Evolutionary conservation across 2,329 filamentous ascomycete species (phyloP), one percentile per base, ranked within the genome.

Genomic region (Dactylella cylindrospora): DNA sequence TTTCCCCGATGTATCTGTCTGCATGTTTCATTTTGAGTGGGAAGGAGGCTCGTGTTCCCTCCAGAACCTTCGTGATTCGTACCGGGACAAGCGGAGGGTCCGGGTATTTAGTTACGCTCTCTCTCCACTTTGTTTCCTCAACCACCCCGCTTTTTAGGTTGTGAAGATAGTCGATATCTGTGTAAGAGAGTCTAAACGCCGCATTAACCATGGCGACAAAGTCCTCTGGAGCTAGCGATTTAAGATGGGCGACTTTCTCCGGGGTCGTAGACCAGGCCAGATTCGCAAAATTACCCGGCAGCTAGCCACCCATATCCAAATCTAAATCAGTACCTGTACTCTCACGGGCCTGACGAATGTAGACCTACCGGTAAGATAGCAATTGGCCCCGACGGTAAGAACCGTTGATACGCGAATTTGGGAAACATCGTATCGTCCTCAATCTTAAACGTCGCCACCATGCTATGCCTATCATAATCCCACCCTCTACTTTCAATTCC

Each of bases 191-290:
- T 9, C 90, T 83, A 76, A 98, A 96, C 0, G 89, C 93, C 0
- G 91, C 90, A 71, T 98, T 97, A 67, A 98, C 87, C 79, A 91
- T 85, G 25, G 89, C 84, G 12, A 84, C 75, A 70, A 98, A 94
- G 70, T 95, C 86, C 41, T 77, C 76, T 0, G 83, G 73, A 0
- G 83, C 76, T 3, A 98, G 78, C 29, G 80, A 80, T 76, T 95
- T 96, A 32, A 98, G 78, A 50, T 85, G 78, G 0, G 86, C 79
- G 0, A 91, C 93, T 61, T 88, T 84, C 50, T 83, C 78, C 0
- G 90, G 85, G 0, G 88, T 93, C 1, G 90, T 97, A 4, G 90
- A 94, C 93, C 93, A 98, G 13, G 98, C 93, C 3, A 98, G 78
- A 0, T 89, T 90, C 3, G 90, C 85, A 71, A 82, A 80, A 66